phyloP scores from a whole-genome alignment of 148 eudicot genomes.

The Rheum nobile region DNA sequence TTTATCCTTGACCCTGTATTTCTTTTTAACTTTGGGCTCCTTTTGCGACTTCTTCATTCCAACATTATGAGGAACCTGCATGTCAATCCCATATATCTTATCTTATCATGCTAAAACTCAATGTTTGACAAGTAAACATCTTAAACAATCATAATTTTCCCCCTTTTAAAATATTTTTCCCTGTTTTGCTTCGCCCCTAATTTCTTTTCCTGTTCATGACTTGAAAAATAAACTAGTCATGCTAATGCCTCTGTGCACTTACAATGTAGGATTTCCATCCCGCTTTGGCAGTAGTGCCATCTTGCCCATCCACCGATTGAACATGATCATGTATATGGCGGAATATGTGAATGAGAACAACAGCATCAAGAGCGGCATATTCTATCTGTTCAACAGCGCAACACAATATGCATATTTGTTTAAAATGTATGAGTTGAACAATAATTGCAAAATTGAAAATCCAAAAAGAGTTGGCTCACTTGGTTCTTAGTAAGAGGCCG shows the following conservation, averaged over 20 bases:
- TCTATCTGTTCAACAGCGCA: conserved; percentile 50
- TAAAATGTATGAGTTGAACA: background rate
- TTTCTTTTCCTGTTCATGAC: background rate
- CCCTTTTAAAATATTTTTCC: no score
- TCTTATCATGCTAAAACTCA: background rate
- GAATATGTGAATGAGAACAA: conserved; percentile 85
- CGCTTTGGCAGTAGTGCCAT: conserved; percentile 35
- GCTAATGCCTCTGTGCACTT: conserved; percentile 15
- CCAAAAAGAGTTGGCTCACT: conserved; percentile 23
- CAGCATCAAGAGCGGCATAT: conserved; percentile 98
- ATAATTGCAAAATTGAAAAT: background rate
- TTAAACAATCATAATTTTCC: background rate
- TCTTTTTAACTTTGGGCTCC: conserved; percentile 14
- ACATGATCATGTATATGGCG: conserved; percentile 43
- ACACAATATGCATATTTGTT: background rate
- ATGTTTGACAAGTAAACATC: no score
- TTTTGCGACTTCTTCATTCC: conserved; percentile 29
- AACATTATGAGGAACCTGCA: conserved; percentile 46
- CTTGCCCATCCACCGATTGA: conserved; percentile 32
- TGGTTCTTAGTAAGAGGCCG: conserved; percentile 78
- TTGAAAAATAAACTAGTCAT: background rate
- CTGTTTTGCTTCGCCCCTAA: no score
- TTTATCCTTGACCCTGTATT: conserved; percentile 16
- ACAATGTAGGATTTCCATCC: conserved; percentile 94
- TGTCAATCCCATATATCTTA: background rate